Evolutionary conservation across 2,329 filamentous ascomycete species (phyloP).

Genomic region (Rosellinia necatrix): DNA sequence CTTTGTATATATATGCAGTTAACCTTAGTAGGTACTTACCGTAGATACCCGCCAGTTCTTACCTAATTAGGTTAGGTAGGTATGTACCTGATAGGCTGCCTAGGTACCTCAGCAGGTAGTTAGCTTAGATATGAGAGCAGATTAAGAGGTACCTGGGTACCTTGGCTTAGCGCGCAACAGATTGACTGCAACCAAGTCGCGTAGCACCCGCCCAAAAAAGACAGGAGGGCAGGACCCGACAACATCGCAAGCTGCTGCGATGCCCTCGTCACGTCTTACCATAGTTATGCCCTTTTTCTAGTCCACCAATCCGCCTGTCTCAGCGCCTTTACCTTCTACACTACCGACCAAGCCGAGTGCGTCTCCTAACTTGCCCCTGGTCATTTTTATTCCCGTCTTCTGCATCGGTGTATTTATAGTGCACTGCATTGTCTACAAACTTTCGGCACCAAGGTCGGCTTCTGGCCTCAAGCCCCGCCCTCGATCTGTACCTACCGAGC

Average conservation of each 20-base stretch:
- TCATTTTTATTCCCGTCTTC: not conserved
- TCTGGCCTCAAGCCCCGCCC: conserved; percentile 18
- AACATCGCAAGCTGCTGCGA: conserved; percentile 25
- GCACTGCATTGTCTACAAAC: not conserved
- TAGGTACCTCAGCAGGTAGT: too few species aligned
- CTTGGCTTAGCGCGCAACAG: conserved; percentile 23
- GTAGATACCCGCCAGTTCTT: too few species aligned
- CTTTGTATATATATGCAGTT: too few species aligned
- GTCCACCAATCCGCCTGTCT: conserved; percentile 1
- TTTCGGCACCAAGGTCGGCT: not conserved
- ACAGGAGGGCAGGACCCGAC: conserved; percentile 13
- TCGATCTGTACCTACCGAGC: conserved; percentile 3
- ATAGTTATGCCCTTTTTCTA: not conserved
- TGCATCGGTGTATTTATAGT: not conserved
- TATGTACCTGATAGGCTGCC: not conserved
- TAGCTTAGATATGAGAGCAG: too few species aligned
- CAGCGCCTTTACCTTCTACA: conserved; percentile 4
- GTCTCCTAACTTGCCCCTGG: not conserved
- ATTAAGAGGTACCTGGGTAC: not conserved
- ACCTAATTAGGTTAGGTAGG: too few species aligned
- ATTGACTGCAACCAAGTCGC: conserved; percentile 28
- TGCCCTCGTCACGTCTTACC: conserved; percentile 23
- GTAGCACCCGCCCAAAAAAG: conserved; percentile 30
- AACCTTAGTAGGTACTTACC: not conserved
- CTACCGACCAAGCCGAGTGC: too few species aligned